These are phyloP conservation scores for Colletotrichum gloeosporioides DNA, from an alignment of 2,329 filamentous ascomycete species.

Conservation along the genomic window DNA sequence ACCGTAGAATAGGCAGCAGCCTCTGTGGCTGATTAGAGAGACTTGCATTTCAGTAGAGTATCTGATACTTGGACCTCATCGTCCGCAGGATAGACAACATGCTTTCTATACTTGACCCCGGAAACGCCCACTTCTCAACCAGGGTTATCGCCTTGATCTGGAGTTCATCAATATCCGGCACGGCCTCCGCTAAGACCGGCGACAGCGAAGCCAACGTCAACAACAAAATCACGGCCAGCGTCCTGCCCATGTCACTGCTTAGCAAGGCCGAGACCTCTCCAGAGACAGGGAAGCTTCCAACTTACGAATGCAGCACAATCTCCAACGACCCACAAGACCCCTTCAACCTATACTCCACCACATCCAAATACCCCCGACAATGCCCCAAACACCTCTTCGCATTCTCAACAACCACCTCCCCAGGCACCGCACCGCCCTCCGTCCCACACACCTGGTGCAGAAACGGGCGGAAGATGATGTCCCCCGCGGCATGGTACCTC, in stretches of 20 bases:
- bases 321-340: not conserved
- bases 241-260: not conserved
- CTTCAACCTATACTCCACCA: not conserved
- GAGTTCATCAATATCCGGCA: constrained; percentile 11
- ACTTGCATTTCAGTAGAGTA: not conserved
- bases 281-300: too few relatives aligned
- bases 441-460: not conserved
- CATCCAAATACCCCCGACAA: not conserved
- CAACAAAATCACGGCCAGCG: constrained; percentile 11
- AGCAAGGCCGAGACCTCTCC: not conserved
- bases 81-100: not conserved
- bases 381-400: constrained; percentile 2
- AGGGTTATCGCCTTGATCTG: not conserved
- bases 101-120: constrained; percentile 19
- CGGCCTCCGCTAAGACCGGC: constrained; percentile 10
- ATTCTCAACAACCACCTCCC: not conserved
- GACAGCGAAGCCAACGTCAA: constrained; percentile 22
- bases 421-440: not conserved
- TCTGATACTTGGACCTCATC: not conserved
- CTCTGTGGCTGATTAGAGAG: too few relatives aligned
- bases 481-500: not conserved
- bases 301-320: not conserved
- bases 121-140: constrained; percentile 21
- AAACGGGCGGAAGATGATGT: not conserved
- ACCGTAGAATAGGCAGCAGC: not conserved